Evolutionary conservation across 2,329 filamentous ascomycete genomes (phyloP).

Genomic region (Fusarium sp.): DNA sequence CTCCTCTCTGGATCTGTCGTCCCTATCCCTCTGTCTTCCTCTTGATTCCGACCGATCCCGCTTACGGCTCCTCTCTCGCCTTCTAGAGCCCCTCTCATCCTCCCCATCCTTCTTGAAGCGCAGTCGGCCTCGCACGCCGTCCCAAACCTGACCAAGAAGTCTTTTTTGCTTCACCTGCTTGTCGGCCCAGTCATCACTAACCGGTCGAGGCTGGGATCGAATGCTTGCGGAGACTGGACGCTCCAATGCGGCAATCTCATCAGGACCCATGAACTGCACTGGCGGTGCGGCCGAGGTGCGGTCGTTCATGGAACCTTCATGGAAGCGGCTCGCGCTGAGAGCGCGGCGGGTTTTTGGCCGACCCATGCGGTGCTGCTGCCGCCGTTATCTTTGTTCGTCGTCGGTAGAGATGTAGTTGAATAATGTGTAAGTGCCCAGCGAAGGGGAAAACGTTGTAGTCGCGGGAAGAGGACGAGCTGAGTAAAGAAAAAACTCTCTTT

Average conservation of each 20-base stretch:
- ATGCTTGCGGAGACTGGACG: conserved; percentile 31
- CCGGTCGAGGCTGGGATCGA: conserved; percentile 30
- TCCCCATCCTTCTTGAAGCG: conserved; percentile 45
- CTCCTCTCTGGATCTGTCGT: conserved; percentile 23
- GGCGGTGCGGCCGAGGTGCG: conserved; percentile 79
- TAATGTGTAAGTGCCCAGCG: conserved; percentile 9
- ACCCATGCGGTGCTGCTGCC: conserved; percentile 39
- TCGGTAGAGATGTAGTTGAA: conserved; percentile 10
- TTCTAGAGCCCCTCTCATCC: conserved; percentile 40
- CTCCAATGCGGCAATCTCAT: conserved; percentile 49
- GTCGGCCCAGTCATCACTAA: conserved; percentile 49
- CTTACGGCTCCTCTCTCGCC: conserved; percentile 39
- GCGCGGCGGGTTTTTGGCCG: conserved; percentile 50
- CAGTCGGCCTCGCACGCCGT: conserved; percentile 51
- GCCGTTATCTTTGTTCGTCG: neutral
- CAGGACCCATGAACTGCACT: conserved; percentile 69
- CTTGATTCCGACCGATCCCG: conserved; percentile 28
- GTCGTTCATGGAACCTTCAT: conserved; percentile 90
- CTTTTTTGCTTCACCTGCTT: conserved; percentile 47
- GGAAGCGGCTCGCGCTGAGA: conserved; percentile 64
- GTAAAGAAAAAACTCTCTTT: neutral
- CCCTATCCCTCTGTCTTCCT: conserved; percentile 31
- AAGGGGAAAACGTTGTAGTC: neutral
- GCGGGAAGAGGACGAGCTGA: neutral
- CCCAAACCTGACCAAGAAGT: conserved; percentile 54